Evolutionary conservation across 352 stramenopile genomes (phyloP), one percentile per base, ranked within the genome.

Genomic region (Globisporangium heterothallicum): DNA sequence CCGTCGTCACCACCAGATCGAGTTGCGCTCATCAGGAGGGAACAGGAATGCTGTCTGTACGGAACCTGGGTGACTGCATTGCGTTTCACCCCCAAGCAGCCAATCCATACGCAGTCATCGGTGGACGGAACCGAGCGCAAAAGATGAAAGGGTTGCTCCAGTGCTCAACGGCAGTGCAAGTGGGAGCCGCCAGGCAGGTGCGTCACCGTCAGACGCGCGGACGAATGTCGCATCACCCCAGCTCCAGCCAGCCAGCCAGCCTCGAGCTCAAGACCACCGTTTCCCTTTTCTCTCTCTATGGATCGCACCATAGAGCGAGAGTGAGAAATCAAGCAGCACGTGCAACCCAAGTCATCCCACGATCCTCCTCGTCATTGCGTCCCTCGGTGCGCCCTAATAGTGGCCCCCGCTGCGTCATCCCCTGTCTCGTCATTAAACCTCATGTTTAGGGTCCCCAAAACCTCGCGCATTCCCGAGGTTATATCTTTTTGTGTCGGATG

Each of bases 381-480:
- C 12, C 12, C 10, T 38, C n/a, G 3, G 32, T 2, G 7, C 34
- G 6, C 9, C 27, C 16, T 6, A 56, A 49, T 44, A 56, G 40
- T 43, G 16, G 40, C 27, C 50, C 19, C 6, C 34, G 50, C 50
- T 49, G 50, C 50, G 50, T 56, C 50, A 56, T 56, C 27, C 25
- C 10, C 10, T 4, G 32, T n/a, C n/a, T n/a, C 32, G 32, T 38
- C 32, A 38, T 38, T 38, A 38, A 38, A 38, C 32, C 32, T 38
- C 12, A 38, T 18, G 32, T 18, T 38, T 13, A 3, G 9, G 12
- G 16, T 13, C 2, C 12, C 6, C 12, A 36, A 36, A 36, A 36
- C 30, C 30, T 36, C 16, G 30, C 16, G 12, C 30, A 13, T 36
- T 2, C 30, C 6, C 6, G 2, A 8, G 6, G 30, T 3, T 36